Evolutionary conservation across 495 filamentous ascomycete genomes (phyloP).

Genomic region (Acidomyces sp.): DNA sequence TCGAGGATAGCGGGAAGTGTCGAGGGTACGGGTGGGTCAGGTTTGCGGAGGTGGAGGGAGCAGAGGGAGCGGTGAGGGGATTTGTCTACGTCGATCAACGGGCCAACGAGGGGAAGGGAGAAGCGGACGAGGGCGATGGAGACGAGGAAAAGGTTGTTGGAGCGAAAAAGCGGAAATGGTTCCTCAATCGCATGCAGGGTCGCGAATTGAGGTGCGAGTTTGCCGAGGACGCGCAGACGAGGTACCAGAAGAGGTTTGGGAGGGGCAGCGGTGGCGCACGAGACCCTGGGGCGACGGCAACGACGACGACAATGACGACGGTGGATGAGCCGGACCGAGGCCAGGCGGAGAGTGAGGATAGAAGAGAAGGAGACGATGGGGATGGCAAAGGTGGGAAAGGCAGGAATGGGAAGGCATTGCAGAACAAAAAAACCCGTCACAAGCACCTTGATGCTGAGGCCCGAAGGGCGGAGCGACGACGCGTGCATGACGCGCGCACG

Average conservation of each 20-base stretch:
- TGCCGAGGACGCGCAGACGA: constrained; percentile 71
- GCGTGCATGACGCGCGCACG: constrained; percentile 23
- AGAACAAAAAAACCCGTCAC: neutral
- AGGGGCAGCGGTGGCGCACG: constrained; percentile 35
- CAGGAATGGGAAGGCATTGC: too few species aligned
- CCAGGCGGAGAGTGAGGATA: too few species aligned
- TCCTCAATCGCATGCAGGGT: constrained; percentile 67
- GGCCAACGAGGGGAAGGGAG: constrained; percentile 28
- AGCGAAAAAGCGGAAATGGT: constrained; percentile 52
- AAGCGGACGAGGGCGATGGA: constrained; percentile 19
- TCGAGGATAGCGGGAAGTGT: constrained; percentile 94
- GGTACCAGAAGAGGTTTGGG: constrained; percentile 89
- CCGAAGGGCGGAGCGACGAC: constrained; percentile 10
- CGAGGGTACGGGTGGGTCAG: constrained; percentile 94
- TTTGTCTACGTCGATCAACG: constrained; percentile 51
- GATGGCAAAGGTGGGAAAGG: too few species aligned
- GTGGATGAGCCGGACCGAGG: neutral
- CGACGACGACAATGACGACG: neutral
- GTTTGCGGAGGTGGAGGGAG: constrained; percentile 65
- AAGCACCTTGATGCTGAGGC: constrained; percentile 9
- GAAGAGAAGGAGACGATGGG: too few species aligned
- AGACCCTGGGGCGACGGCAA: neutral
- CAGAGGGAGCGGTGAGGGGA: constrained; percentile 67
- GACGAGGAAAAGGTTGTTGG: constrained; percentile 28
- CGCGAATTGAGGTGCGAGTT: constrained; percentile 77